Evolutionary conservation across 2,329 filamentous ascomycete species (phyloP).

Genomic region (Dichotomopilus funicola): DNA sequence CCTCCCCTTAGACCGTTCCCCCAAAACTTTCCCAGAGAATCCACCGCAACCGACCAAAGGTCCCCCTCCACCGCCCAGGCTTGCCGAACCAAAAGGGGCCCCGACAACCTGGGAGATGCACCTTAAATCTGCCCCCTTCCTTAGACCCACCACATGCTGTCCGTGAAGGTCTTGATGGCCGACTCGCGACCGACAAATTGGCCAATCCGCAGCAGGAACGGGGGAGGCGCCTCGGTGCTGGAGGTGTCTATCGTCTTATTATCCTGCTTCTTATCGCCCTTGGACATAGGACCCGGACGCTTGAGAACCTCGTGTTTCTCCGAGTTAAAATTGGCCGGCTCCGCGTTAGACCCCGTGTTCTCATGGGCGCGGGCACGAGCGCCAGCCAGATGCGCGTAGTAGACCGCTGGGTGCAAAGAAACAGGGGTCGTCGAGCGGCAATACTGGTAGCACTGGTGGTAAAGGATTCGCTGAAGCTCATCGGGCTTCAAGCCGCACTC

Average conservation of each 20-base stretch:
- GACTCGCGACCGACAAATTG: slow-evolving; percentile 1
- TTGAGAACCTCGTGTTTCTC: slow-evolving; percentile 36
- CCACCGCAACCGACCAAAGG: too few species aligned
- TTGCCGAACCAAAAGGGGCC: not conserved
- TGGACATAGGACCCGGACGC: slow-evolving; percentile 35
- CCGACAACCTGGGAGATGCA: too few species aligned
- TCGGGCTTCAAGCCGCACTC: slow-evolving; percentile 63
- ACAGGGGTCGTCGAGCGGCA: slow-evolving; percentile 87
- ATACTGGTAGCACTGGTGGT: slow-evolving; percentile 93
- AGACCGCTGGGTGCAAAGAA: slow-evolving; percentile 80
- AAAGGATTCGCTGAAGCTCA: slow-evolving; percentile 79
- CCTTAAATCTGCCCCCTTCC: not conserved
- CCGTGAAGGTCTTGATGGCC: slow-evolving; percentile 28
- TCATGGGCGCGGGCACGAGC: slow-evolving; percentile 74
- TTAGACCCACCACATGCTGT: slow-evolving; percentile 41
- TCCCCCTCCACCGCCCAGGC: not conserved
- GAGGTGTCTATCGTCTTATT: slow-evolving; percentile 18
- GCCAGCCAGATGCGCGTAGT: slow-evolving; percentile 90
- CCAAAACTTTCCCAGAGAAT: not conserved
- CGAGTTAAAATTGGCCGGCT: slow-evolving; percentile 33
- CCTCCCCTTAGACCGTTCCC: not conserved
- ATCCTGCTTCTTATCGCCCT: slow-evolving; percentile 22
- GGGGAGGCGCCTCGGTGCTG: slow-evolving; percentile 17
- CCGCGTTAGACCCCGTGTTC: slow-evolving; percentile 38
- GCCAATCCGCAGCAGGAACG: slow-evolving; percentile 28